Percentiles rank a stretch among this genome's conserved stretches.
Evolutionary conservation across 176 grass and related monocot genomes (phyloP).

Genomic region (Saccharum spontaneum): DNA sequence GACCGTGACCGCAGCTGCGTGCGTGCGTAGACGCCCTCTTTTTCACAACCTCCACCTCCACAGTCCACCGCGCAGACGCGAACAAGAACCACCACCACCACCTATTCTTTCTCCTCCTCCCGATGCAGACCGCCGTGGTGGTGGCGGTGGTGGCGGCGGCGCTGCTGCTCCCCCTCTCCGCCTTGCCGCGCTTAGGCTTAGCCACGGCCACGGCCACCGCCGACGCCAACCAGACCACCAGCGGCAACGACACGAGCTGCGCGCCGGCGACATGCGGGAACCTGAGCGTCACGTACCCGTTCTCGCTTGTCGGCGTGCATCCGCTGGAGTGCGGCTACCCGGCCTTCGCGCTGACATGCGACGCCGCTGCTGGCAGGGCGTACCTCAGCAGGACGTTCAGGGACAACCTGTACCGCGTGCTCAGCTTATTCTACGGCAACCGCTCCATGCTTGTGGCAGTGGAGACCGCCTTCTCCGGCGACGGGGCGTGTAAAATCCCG

Average conservation of each 20-base stretch:
- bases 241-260: not conserved
- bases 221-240: not conserved
- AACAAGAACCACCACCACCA: not conserved
- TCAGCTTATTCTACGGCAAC: not conserved
- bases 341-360: not conserved
- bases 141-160: not conserved
- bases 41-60: not conserved
- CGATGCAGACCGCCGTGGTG: constrained; percentile 10
- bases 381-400: not conserved
- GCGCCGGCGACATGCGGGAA: constrained; percentile 19
- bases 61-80: not conserved
- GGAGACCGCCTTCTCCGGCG: not conserved
- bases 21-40: not conserved
- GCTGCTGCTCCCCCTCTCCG: not conserved
- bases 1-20: constrained; percentile 13
- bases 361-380: not conserved
- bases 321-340: constrained; percentile 24
- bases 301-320: constrained; percentile 43
- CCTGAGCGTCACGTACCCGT: constrained; percentile 45
- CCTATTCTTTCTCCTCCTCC: not conserved
- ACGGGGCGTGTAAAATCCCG: not conserved
- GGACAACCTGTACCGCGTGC: not conserved
- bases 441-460: constrained; percentile 1
- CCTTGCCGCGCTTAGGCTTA: not conserved
- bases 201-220: not conserved